A percentile compares a stretch with the other conserved stretches of the same genome.
These are phyloP conservation scores for Boletus huronensis DNA, from an alignment of 768 basidiomycete genomes.

Conservation along the genomic window DNA sequence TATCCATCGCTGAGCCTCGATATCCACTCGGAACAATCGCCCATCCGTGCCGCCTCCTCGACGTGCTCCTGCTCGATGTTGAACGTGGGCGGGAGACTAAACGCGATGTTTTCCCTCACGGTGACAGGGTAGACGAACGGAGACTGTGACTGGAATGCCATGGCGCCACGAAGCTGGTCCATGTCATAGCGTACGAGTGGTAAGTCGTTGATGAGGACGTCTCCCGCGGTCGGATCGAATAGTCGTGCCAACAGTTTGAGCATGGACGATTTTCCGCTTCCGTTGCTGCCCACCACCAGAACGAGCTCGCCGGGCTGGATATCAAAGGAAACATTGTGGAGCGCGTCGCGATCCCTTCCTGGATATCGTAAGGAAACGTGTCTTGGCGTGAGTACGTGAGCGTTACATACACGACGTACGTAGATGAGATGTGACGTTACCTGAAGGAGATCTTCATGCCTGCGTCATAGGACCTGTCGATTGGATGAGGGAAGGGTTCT, in stretches of 20 bases:
- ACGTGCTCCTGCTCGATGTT: conserved; percentile 19
- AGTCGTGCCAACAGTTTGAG: conserved; percentile 49
- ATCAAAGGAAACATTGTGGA: conserved; percentile 28
- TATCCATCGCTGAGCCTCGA: conserved; percentile 30
- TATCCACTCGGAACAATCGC: conserved; percentile 32
- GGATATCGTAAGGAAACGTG: conserved; percentile 25
- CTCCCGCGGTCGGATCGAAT: conserved; percentile 44
- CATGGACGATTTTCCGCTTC: conserved; percentile 32
- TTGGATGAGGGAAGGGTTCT: conserved; percentile 18
- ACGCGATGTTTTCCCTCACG: conserved; percentile 41
- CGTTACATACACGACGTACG: not conserved
- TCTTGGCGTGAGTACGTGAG: conserved; percentile 8
- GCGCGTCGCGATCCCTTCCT: conserved; percentile 15
- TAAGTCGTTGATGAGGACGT: conserved; percentile 42
- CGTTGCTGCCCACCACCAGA: conserved; percentile 30
- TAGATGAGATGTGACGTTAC: conserved; percentile 4
- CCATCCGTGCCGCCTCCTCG: conserved; percentile 31
- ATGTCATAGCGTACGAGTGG: conserved; percentile 38
- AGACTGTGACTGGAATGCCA: conserved; percentile 48
- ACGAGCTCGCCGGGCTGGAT: conserved; percentile 29
- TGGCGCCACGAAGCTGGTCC: conserved; percentile 41
- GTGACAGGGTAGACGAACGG: conserved; percentile 47
- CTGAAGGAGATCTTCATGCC: conserved; percentile 30
- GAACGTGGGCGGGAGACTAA: conserved; percentile 23
- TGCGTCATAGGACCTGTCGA: not conserved